Evolutionary conservation across 2,329 filamentous ascomycete genomes (phyloP).

Genomic region (Talaromyces sp.): DNA sequence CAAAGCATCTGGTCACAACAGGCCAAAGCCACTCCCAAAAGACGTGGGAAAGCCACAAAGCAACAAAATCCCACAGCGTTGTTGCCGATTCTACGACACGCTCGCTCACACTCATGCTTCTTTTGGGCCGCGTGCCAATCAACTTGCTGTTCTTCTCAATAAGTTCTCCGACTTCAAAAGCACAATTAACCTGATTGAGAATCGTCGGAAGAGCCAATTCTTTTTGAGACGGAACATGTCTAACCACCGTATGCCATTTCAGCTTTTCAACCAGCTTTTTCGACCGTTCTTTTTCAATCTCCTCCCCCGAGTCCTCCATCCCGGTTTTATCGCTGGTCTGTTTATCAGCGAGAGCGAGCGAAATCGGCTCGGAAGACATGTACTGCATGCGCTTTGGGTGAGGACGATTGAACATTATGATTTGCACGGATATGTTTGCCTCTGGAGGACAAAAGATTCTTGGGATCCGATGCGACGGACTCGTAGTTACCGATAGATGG

Average conservation of each 20-base stretch:
- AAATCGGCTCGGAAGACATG: conserved; percentile 83
- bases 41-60: conserved; percentile 64
- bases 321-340: conserved; percentile 31
- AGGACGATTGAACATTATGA: conserved; percentile 84
- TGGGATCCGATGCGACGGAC: conserved; percentile 53
- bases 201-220: conserved; percentile 76
- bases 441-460: conserved; percentile 63
- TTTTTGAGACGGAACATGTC: conserved; percentile 70
- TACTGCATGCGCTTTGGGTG: conserved; percentile 90
- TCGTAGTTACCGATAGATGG: conserved; percentile 60
- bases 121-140: conserved; percentile 73
- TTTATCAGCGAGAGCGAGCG: conserved; percentile 77
- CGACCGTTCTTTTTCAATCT: conserved; percentile 60
- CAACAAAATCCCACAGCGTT: conserved; percentile 71
- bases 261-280: conserved; percentile 75
- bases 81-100: conserved; percentile 89
- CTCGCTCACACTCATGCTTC: conserved; percentile 88
- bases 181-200: conserved; percentile 93
- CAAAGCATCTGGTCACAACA: conserved; percentile 64
- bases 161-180: conserved; percentile 78
- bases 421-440: conserved; percentile 68
- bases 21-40: conserved; percentile 74
- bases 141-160: conserved; percentile 86
- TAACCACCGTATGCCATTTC: conserved; percentile 77
- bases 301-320: conserved; percentile 66